Base-by-base conservation (phyloP, 352 stramenopile species). In the Globisporangium megalacanthum region DNA sequence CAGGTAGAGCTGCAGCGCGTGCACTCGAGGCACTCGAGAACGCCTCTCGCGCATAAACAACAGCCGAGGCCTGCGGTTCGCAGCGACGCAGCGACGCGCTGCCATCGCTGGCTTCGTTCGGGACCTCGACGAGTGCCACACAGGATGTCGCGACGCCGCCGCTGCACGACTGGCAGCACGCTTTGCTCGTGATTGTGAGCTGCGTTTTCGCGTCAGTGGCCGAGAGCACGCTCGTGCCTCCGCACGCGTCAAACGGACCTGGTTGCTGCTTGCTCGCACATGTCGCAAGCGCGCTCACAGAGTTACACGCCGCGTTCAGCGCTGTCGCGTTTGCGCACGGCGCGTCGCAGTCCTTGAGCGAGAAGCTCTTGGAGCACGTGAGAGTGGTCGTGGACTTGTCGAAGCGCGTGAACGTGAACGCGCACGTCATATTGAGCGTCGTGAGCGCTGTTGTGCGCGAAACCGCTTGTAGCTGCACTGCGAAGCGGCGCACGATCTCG, bases 271-370 rank as follows among this genome's bases (percentile, higher is more conserved):
- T 56, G 37, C 5, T 20, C 1, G 29, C 29, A 10, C 44, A 49
- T n/a, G 44, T 31, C n/a, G 19, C 44, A 6, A 45, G 33, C 5
- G 35, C 49, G 7, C 9, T 54, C 1, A 14, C 20, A 2, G 49
- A n/a, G 1, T 9, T 31, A 20, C 51, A 64, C 11, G 3, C 37
- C 5, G 37, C 14, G 8, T 41, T 20, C 19, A 19, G 46, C 49
- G 14, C 20, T 17, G 55, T 54, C 22, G 31, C 19, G 53, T 60
- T 41, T 19, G 60, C 64, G 31, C 52, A 63, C n/a, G 64, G 64
- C 3, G 45, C 46, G 50, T 71, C 64, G 49, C 64, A 71, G 50
- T 68, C 63, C 41, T 49, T 64, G 25, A 71, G 58, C 15, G 37
- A 37, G 17, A 71, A 65, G 22, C 39, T 58, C 53, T 68, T 65